phyloP scores from a whole-genome alignment of 352 stramenopile species.

The Phytophthora melonis region DNA sequence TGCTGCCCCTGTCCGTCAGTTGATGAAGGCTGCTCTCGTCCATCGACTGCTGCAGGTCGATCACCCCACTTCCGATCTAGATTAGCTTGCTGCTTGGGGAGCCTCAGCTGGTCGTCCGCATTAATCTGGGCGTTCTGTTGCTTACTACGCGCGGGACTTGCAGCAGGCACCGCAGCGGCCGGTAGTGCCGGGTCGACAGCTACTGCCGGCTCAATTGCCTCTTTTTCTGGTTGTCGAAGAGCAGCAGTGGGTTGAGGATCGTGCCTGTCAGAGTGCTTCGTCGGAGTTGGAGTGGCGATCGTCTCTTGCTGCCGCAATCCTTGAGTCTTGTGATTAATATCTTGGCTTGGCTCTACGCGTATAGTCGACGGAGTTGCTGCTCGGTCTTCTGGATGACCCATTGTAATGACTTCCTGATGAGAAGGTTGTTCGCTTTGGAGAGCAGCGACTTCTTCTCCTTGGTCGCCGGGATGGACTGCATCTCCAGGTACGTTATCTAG shows the following conservation, averaged over 20 bases:
- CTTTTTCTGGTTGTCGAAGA: conserved; percentile 16
- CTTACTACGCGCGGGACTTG: conserved; percentile 15
- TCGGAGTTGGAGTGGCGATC: neutral
- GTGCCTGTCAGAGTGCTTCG: neutral
- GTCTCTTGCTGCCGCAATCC: conserved; percentile 4
- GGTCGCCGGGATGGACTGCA: conserved; percentile 22
- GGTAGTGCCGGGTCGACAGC: no score
- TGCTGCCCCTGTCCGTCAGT: neutral
- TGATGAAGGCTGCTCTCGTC: no score
- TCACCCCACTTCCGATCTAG: neutral
- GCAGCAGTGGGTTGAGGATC: conserved; percentile 27
- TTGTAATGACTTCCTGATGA: neutral
- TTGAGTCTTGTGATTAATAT: neutral
- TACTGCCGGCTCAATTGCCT: neutral
- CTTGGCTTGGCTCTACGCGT: neutral
- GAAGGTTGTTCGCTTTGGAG: neutral
- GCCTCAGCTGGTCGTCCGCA: neutral
- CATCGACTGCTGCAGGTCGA: neutral
- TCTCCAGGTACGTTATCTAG: conserved; percentile 10
- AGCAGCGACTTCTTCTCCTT: conserved; percentile 10
- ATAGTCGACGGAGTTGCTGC: neutral
- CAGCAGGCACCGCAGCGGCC: conserved; percentile 6
- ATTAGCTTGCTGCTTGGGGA: neutral
- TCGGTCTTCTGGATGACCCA: neutral
- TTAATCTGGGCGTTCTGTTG: conserved; percentile 6